These are phyloP conservation scores for Triticum timopheevii DNA, from an alignment of 176 grass and related monocot species.

Conservation along the genomic window DNA sequence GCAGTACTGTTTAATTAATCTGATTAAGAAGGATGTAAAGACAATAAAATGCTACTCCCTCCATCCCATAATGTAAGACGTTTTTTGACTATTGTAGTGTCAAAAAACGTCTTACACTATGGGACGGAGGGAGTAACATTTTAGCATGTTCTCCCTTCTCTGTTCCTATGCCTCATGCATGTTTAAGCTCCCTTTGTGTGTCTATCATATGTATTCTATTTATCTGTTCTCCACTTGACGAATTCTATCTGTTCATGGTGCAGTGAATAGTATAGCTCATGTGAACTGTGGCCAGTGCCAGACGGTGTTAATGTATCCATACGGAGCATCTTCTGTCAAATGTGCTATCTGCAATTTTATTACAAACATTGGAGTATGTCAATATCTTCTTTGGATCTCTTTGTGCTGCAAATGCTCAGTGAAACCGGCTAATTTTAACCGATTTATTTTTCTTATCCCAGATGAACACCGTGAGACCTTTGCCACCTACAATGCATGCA, in stretches of 20 bases:
- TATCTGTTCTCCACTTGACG: background rate
- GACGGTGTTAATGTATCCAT: slow-evolving; percentile 82
- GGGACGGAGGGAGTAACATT: too few species aligned
- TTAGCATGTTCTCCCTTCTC: background rate
- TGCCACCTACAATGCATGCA: slow-evolving; percentile 22
- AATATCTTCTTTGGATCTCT: background rate
- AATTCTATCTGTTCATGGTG: slow-evolving; percentile 38
- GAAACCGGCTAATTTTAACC: background rate
- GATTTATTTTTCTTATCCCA: slow-evolving; percentile 25
- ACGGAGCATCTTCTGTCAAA: slow-evolving; percentile 79
- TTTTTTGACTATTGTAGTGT: too few species aligned
- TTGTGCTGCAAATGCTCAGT: slow-evolving; percentile 14
- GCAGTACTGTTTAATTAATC: background rate
- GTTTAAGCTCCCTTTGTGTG: background rate
- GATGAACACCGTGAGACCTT: slow-evolving; percentile 49
- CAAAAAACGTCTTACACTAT: too few species aligned
- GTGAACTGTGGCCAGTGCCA: slow-evolving; percentile 76
- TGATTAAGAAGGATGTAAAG: slow-evolving; percentile 7
- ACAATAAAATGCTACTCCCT: slow-evolving; percentile 1
- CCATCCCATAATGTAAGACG: too few species aligned
- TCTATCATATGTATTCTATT: slow-evolving; percentile 4
- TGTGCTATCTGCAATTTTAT: slow-evolving; percentile 86
- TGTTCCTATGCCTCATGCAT: background rate
- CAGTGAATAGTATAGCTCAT: slow-evolving; percentile 73
- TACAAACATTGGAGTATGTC: slow-evolving; percentile 62